Conservation (phyloP, 192 early-diverging fungal genomes). For the Lobosporangium transversale region DNA sequence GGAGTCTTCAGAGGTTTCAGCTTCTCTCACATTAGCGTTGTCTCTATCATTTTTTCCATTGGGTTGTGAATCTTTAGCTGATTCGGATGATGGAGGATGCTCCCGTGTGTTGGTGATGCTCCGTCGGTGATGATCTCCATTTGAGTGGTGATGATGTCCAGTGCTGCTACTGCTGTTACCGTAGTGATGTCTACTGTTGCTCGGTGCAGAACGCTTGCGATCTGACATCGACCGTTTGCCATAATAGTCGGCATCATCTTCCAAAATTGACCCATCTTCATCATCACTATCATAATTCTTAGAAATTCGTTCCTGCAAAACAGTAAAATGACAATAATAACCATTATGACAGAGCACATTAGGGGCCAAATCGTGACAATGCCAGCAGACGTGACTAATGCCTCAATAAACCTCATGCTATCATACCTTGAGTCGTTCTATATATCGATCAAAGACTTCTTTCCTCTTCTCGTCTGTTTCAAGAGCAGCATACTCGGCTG, state of each 20-base stretch:
- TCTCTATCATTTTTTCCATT: conserved; percentile 13
- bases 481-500: conserved; percentile 73
- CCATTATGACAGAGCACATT: neutral
- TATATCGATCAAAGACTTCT: conserved; percentile 79
- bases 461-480: conserved; percentile 70
- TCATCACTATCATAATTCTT: conserved; percentile 70
- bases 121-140: conserved; percentile 12
- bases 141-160: conserved; percentile 10
- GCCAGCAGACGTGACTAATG: neutral
- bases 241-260: conserved; percentile 58
- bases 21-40: neutral
- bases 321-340: neutral
- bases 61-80: conserved; percentile 13
- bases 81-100: conserved; percentile 1
- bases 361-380: neutral
- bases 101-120: conserved; percentile 14
- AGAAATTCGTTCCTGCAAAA: conserved; percentile 52
- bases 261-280: conserved; percentile 69
- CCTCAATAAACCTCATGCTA: too few relatives aligned
- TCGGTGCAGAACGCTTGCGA: conserved; percentile 1
- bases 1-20: conserved; percentile 10
- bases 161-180: conserved; percentile 16
- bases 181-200: conserved; percentile 6
- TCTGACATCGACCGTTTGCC: conserved; percentile 2
- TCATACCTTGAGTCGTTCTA: conserved; percentile 70